Base-by-base conservation (phyloP, 805 yeast genomes). In the Starmera dryadoides region DNA sequence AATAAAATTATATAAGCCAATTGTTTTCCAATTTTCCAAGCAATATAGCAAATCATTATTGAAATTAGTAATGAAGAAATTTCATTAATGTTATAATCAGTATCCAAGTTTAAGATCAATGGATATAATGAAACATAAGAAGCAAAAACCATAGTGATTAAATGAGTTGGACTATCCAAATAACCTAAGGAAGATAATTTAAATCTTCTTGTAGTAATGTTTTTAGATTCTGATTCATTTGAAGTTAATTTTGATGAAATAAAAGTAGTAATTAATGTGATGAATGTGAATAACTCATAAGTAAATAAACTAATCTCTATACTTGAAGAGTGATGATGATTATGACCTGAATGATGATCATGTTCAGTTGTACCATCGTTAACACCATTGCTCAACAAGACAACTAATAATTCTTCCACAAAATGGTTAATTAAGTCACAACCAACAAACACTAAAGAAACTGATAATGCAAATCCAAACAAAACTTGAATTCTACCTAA, bases 401-500 rank as follows among this genome's bases (percentile, higher is more conserved):
- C 35, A 3, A 62, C 62, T 23, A 81, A 75, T 21, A 77, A 50
- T 45, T 86, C 95, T 59, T 91, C 97, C 15, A 86, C 50, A n/a
- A 85, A 69, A 59, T 91, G 98, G 35, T 95, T 86, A 34, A 86
- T 63, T 38, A 93, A 66, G 59, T 91, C 98, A 37, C 87, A 75
- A 0, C 98, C 97, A 43, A 91, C 94, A 74, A 89, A 91, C 19
- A 89, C 68, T 44, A 91, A 71, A 1, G 95, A 81, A 1, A 91
- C 81, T 14, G 93, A 78, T 33, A 88, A 66, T 0, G 94, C 95
- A 64, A 89, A 89, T 2, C 95, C 94, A 34, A 84, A 79, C 15
- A 91, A 63, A 0, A 91, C 94, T 54, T 91, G 96, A 14, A 86
- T 70, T 42, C 98, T 69, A n/a, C 94, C 95, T 20, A 91, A 65